Base-by-base conservation (phyloP, 257 asterid genomes). In the Solanum virginianum region DNA sequence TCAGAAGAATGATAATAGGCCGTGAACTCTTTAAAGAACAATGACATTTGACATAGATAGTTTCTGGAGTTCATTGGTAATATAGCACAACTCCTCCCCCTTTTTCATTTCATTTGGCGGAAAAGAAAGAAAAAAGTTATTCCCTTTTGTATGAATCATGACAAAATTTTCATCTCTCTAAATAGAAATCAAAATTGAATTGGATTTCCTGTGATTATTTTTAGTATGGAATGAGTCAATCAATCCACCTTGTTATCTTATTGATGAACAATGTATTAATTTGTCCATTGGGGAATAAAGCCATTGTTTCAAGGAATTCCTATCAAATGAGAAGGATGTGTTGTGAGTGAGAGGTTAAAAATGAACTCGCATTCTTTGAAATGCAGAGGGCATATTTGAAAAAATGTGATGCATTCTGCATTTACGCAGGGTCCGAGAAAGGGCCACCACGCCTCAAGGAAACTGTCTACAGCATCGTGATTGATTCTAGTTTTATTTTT, bases 1-100 rank as follows among this genome's bases (percentile, higher is more conserved):
- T 97, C 39, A 91, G 98, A 90, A 88, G 99, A 89, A 85, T 93
- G 91, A 91, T 97, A 66, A 94, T 97, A 45, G 98, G 98, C 9
- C 97, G 98, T 5, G 94, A 91, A 83, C 95, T 97, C 85, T 91
- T 94, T 72, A 95, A 90, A 89, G 95, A 91, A 85, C 93, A 92
- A 81, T 90, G 89, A 90, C 49, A 51, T 79, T 32, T 29, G 65
- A 26, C 22, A 26, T 26, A 14, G 22, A 47, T 75, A 8, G 6
- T 15, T 24, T 77, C 10, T 77, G 20, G 16, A 77, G 82, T 45
- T 77, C 47, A 9, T 51, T 24, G 24, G 7, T 15, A 49, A 77
- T 49, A 22, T 22, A 74, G 39, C n/a, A 77, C 2, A 74, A 22
- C 8, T 4, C 41, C 6, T 59, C 22, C 39, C n/a, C 18, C 7